These are phyloP conservation scores for Pseudoscleropodium purum DNA, from an alignment of 225 moss, liverwort and hornwort genomes.

Conservation along the genomic window DNA sequence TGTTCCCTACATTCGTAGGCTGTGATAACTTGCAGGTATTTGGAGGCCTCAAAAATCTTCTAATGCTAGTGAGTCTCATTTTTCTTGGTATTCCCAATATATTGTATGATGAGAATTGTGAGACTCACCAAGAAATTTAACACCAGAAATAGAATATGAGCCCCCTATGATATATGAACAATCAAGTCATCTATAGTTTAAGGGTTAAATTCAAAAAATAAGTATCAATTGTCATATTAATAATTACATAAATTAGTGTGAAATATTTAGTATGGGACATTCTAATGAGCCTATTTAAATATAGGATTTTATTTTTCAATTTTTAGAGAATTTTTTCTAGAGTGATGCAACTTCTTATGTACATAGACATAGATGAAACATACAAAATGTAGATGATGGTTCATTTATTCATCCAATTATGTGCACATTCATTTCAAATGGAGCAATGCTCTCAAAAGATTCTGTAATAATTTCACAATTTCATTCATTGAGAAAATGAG, in stretches of 20 bases:
- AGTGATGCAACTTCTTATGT: neutral
- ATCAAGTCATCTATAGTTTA: too few species aligned
- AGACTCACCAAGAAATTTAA: too few species aligned
- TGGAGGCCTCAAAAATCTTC: too few species aligned
- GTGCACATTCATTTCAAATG: neutral
- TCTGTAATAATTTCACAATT: neutral
- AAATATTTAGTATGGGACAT: neutral
- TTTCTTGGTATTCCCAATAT: too few species aligned
- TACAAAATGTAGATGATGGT: too few species aligned
- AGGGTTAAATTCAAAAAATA: too few species aligned
- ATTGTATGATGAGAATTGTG: too few species aligned
- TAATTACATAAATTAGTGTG: neutral
- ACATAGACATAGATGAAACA: neutral
- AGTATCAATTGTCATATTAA: neutral
- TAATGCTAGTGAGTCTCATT: too few species aligned
- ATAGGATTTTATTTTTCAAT: neutral
- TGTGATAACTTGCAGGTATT: too few species aligned
- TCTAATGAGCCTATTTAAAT: neutral
- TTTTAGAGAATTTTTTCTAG: fast-evolving
- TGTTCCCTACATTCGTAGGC: too few species aligned
- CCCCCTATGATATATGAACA: too few species aligned
- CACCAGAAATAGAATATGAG: too few species aligned
- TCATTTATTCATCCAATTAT: neutral
- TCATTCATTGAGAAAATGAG: neutral
- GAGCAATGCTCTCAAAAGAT: fast-evolving